Percentiles rank a stretch among this genome's conserved stretches.
These are phyloP conservation scores for Schrenkiella parvula DNA, from an alignment of 345 rosid genomes.

Conservation along the genomic window DNA sequence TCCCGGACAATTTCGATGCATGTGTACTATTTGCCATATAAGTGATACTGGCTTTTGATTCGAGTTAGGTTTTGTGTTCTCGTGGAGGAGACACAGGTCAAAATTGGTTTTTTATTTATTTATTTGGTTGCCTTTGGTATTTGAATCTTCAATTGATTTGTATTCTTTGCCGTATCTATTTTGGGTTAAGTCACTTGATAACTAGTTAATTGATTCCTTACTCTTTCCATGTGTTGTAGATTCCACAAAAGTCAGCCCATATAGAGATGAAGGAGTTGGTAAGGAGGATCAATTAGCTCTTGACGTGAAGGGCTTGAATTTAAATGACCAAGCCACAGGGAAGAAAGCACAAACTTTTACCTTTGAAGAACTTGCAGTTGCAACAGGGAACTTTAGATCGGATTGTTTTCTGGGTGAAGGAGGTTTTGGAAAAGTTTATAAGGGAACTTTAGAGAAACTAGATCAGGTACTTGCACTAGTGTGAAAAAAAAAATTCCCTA, in stretches of 20 bases:
- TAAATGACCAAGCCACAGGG: slow-evolving; percentile 45
- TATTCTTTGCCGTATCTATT: background rate
- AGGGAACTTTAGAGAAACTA: slow-evolving; percentile 49
- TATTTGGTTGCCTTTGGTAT: background rate
- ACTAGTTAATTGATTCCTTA: background rate
- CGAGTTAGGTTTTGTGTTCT: slow-evolving; percentile 24
- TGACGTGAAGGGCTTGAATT: slow-evolving; percentile 49
- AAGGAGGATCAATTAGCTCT: slow-evolving; percentile 43
- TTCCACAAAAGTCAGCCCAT: slow-evolving; percentile 42
- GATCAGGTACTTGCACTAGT: slow-evolving; percentile 64
- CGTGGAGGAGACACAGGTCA: slow-evolving; percentile 9
- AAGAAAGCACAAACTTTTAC: slow-evolving; percentile 51
- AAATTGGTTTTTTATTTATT: background rate
- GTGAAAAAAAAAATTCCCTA: too few relatives aligned
- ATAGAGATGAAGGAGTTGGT: slow-evolving; percentile 36
- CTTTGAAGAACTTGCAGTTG: slow-evolving; percentile 53
- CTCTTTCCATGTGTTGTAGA: slow-evolving; percentile 34
- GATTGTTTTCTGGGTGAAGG: slow-evolving; percentile 84
- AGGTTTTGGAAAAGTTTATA: slow-evolving; percentile 84
- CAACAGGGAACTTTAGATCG: slow-evolving; percentile 57
- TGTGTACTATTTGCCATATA: slow-evolving; percentile 13
- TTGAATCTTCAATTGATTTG: background rate
- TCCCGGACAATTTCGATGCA: slow-evolving; percentile 14
- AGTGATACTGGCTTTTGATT: background rate
- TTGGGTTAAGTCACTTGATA: slow-evolving; percentile 5